A percentile compares a stretch with the other conserved stretches of the same genome.
phyloP scores from a whole-genome alignment of 1,139 yeast genomes.

The Sugiyamaella novakii region DNA sequence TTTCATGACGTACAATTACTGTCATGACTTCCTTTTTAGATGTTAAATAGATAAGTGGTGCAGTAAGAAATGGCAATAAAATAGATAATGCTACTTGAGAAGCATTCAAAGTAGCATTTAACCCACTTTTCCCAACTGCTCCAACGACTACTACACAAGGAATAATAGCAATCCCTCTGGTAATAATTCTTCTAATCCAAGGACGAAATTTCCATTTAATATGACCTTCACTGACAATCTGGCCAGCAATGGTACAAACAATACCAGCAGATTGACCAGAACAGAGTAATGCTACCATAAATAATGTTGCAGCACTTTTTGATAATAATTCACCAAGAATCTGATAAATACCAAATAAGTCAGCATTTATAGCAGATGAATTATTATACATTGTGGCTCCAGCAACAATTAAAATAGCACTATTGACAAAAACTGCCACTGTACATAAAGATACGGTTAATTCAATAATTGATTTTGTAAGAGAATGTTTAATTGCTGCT shows the following conservation, averaged over 20 bases:
- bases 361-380: slow-evolving; percentile 69
- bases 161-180: slow-evolving; percentile 68
- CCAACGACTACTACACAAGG: slow-evolving; percentile 65
- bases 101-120: slow-evolving; percentile 66
- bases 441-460: slow-evolving; percentile 66
- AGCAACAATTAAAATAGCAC: slow-evolving; percentile 73
- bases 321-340: slow-evolving; percentile 59
- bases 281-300: slow-evolving; percentile 72
- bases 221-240: slow-evolving; percentile 82
- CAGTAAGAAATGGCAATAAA: slow-evolving; percentile 70
- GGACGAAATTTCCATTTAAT: slow-evolving; percentile 74
- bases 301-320: slow-evolving; percentile 74
- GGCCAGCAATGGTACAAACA: slow-evolving; percentile 86
- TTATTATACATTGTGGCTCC: slow-evolving; percentile 68
- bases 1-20: slow-evolving; percentile 44
- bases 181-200: slow-evolving; percentile 72
- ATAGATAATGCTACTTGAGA: slow-evolving; percentile 76
- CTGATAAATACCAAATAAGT: slow-evolving; percentile 67
- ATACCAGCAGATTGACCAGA: slow-evolving; percentile 86
- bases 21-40: slow-evolving; percentile 64
- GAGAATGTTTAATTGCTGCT: slow-evolving; percentile 63
- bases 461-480: slow-evolving; percentile 68
- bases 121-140: slow-evolving; percentile 65
- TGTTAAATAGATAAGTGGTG: slow-evolving; percentile 77
- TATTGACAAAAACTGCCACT: slow-evolving; percentile 75